A percentile compares a stretch with the other conserved stretches of the same genome.
Conservation (phyloP, 805 yeast genomes). For the Starmerella bacillaris region DNA sequence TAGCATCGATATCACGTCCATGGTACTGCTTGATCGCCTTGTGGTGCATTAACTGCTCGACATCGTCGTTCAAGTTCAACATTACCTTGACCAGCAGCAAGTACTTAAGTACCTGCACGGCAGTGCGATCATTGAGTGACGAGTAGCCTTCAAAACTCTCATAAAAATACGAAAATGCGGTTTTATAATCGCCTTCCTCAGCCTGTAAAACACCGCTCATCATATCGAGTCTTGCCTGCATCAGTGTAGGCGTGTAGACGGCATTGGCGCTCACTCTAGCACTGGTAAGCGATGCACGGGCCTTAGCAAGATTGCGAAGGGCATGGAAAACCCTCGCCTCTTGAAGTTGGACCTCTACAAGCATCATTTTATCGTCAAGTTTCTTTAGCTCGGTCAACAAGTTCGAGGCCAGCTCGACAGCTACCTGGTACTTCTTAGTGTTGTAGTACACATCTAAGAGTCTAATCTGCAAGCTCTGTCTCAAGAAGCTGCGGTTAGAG, state of each 20-base stretch:
- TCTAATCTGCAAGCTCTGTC: slow-evolving; percentile 74
- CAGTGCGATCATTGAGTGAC: slow-evolving; percentile 33
- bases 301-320: slow-evolving; percentile 73
- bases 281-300: slow-evolving; percentile 79
- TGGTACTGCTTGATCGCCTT: slow-evolving; percentile 59
- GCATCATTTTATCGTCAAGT: slow-evolving; percentile 84
- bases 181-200: slow-evolving; percentile 89
- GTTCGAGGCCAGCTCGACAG: slow-evolving; percentile 51
- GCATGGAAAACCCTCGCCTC: slow-evolving; percentile 85
- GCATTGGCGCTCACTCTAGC: slow-evolving; percentile 97
- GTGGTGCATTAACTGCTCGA: slow-evolving; percentile 55
- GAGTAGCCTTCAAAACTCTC: slow-evolving; percentile 88
- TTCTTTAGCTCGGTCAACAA: slow-evolving; percentile 75
- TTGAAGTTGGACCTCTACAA: slow-evolving; percentile 85
- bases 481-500: slow-evolving; percentile 70
- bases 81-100: slow-evolving; percentile 85
- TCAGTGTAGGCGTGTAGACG: slow-evolving; percentile 80
- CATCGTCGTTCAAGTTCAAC: slow-evolving; percentile 75
- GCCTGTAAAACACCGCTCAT: slow-evolving; percentile 93
- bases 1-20: slow-evolving; percentile 80
- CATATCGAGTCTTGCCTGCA: slow-evolving; percentile 86
- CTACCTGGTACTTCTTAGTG: slow-evolving; percentile 45
- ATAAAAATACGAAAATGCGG: slow-evolving; percentile 86
- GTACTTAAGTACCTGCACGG: slow-evolving; percentile 70
- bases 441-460: slow-evolving; percentile 58